These are phyloP conservation scores for Aquilaria yunnanensis DNA, from an alignment of 345 rosid genomes.

Conservation along the genomic window DNA sequence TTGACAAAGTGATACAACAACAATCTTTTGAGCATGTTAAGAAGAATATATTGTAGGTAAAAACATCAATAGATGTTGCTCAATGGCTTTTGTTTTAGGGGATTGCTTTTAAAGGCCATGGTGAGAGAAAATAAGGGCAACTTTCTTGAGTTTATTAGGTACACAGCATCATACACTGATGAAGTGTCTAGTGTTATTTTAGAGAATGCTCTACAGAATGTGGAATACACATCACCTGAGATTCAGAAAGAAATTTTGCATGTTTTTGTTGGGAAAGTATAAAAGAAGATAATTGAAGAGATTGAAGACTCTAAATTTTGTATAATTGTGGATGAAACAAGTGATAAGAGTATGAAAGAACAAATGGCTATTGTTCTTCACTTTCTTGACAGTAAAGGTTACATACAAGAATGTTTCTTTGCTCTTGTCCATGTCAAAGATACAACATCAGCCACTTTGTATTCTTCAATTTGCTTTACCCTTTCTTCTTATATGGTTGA, in stretches of 20 bases:
- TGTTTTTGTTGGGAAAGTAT: background rate
- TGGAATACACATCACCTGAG: background rate
- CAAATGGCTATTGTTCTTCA: background rate
- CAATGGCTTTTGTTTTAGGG: background rate
- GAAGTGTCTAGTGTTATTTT: background rate
- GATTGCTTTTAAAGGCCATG: constrained; percentile 5
- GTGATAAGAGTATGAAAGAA: background rate
- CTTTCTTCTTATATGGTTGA: background rate
- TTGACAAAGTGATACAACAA: background rate
- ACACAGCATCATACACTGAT: background rate
- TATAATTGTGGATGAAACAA: too few relatives aligned
- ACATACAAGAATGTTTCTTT: background rate
- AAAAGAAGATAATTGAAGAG: too few relatives aligned
- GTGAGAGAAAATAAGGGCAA: background rate
- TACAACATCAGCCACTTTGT: background rate
- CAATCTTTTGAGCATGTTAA: background rate
- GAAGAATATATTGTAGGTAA: background rate
- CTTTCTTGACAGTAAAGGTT: too few relatives aligned
- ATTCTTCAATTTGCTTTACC: too few relatives aligned
- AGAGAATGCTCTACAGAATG: constrained; percentile 5
- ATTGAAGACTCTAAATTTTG: background rate
- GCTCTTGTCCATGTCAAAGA: background rate
- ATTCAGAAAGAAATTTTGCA: constrained; percentile 7
- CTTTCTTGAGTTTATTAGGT: background rate
- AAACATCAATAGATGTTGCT: background rate